phyloP scores from a whole-genome alignment of 2,329 filamentous ascomycete species.

The Fusarium sp. region DNA sequence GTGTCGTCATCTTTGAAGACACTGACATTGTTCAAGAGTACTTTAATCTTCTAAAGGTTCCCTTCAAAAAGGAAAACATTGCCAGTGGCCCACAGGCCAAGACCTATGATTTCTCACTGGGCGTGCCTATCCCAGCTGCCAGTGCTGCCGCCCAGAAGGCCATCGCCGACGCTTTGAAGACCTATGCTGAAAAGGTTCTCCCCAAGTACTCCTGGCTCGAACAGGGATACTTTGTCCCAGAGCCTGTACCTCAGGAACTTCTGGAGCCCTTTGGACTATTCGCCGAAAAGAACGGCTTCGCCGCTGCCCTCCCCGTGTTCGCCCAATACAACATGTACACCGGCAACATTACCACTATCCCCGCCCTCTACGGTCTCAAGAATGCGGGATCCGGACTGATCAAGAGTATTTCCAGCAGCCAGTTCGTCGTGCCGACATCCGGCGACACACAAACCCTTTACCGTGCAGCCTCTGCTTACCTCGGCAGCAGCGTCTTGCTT shows the following conservation, averaged over 20 bases:
- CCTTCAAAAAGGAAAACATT: neutral
- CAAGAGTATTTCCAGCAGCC: slow-evolving; percentile 1
- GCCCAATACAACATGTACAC: slow-evolving; percentile 35
- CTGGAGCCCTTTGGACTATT: slow-evolving; percentile 32
- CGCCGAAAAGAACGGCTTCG: slow-evolving; percentile 29
- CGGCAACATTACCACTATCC: slow-evolving; percentile 28
- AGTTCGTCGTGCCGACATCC: slow-evolving; percentile 19
- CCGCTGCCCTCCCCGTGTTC: slow-evolving; percentile 22
- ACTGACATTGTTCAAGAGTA: slow-evolving; percentile 29
- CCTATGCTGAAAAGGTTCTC: slow-evolving; percentile 23
- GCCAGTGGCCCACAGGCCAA: neutral
- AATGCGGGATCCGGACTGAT: slow-evolving; percentile 30
- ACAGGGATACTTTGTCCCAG: slow-evolving; percentile 31
- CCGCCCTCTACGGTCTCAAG: slow-evolving; percentile 37
- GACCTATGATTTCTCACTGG: slow-evolving; percentile 33
- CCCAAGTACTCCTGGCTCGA: slow-evolving; percentile 39
- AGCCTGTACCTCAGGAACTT: slow-evolving; percentile 34
- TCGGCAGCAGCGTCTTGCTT: slow-evolving; percentile 14
- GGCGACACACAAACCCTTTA: slow-evolving; percentile 31
- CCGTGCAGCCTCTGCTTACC: slow-evolving; percentile 12
- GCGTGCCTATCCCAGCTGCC: slow-evolving; percentile 26
- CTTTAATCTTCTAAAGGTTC: slow-evolving; percentile 23
- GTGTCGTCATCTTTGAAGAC: slow-evolving; percentile 28
- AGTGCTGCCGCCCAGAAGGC: slow-evolving; percentile 8
- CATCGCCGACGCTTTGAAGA: slow-evolving; percentile 5